A percentile compares a stretch with the other conserved stretches of the same genome.
phyloP scores from a whole-genome alignment of 1,284 basidiomycete genomes.

The Sporisorium graminicola region DNA sequence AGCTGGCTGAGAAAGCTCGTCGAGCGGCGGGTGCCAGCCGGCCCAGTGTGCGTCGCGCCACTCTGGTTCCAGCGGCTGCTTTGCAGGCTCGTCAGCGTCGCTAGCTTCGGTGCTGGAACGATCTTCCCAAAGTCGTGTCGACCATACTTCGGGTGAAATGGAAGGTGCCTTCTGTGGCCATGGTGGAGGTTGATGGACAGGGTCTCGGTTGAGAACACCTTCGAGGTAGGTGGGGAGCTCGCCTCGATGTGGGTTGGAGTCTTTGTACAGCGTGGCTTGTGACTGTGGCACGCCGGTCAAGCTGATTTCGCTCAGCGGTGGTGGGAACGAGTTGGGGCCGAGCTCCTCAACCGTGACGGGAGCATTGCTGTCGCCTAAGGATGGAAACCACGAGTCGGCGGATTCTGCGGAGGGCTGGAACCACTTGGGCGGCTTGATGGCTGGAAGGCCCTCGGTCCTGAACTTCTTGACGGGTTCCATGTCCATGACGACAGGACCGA shows the following conservation, averaged over 20 bases:
- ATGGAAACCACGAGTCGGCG: constrained; percentile 30
- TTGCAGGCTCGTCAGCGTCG: constrained; percentile 53
- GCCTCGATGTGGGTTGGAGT: constrained; percentile 57
- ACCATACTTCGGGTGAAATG: constrained; percentile 44
- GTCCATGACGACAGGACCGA: constrained; percentile 41
- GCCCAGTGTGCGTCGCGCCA: constrained; percentile 53
- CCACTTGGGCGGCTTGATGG: constrained; percentile 35
- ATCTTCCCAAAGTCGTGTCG: constrained; percentile 46
- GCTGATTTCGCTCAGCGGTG: constrained; percentile 23
- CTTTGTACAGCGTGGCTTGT: constrained; percentile 37
- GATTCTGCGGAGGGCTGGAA: constrained; percentile 20
- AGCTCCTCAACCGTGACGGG: constrained; percentile 7
- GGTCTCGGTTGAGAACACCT: constrained; percentile 36
- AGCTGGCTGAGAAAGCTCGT: constrained; percentile 24
- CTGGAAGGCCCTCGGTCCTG: constrained; percentile 23
- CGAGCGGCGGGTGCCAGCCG: constrained; percentile 61
- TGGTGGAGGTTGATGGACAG: constrained; percentile 45
- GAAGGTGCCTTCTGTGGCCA: constrained; percentile 40
- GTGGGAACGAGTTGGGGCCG: constrained; percentile 33
- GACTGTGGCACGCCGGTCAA: constrained; percentile 6
- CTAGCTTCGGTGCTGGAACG: constrained; percentile 47
- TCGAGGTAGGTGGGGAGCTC: constrained; percentile 45
- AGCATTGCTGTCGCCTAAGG: not conserved
- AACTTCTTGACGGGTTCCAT: constrained; percentile 44
- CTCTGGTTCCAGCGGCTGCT: constrained; percentile 52